Evolutionary conservation across 1,284 basidiomycete species (phyloP), one percentile per base, ranked within the genome.

Genomic region (Tilletia horrida): DNA sequence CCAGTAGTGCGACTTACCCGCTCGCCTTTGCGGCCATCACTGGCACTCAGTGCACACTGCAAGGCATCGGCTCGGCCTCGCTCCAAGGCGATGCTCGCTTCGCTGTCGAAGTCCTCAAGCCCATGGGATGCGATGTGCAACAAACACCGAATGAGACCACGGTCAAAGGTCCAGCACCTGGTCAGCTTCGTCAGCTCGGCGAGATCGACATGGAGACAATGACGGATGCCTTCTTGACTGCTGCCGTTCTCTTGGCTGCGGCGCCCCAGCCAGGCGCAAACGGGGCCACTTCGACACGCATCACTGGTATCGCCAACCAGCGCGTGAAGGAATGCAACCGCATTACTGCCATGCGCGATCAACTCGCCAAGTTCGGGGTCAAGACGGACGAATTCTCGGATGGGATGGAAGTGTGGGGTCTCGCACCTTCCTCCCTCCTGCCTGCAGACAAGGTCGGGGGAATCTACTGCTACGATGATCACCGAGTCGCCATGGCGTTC

Each of bases 151-250:
- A 87, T 0, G 89, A 90, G 82, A 97, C 95, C 35, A 96, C 91
- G n/a, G 94, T 98, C 50, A 89, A 87, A 0, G 96, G 95, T 0
- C 94, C 95, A 1, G 88, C 90, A 0, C 83, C 89, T 23, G 92
- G 93, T 1, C 84, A 88, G 75, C 86, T 98, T 59, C 88, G 88
- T 70, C 91, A 91, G 7, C 86, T 97, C 63, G 92, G 92, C 45
- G 86, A 89, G 73, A 88, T 97, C 27, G 93, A 98, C 81, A 98
- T 98, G 96, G 93, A 97, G 83, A 89, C 90, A n/a, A 98, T 99
- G 95, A 98, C 96, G 11, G 95, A 98, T 82, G 95, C 94, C 6
- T 99, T 99, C 85, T 87, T 98, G 82, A 97, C 94, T 0, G 95
- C 95, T 0, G 90, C 88, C 8, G 93, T 90, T 1, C 85, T 99